Conservation (phyloP, 305 asterid genomes). For the Coffea humblotiana region DNA sequence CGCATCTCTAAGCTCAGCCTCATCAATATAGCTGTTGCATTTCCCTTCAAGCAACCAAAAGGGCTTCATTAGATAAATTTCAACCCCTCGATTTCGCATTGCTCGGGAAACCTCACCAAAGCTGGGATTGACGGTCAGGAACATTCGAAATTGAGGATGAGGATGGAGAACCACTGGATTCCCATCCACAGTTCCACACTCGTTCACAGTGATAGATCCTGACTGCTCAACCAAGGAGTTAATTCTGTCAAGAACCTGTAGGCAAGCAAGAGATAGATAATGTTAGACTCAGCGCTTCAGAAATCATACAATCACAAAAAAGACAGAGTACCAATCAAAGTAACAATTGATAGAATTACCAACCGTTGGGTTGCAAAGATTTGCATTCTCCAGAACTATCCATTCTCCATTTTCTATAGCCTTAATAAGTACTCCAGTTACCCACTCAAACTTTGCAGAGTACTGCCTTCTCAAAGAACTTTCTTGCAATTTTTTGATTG, state of each 20-base stretch:
- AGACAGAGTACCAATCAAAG: not conserved
- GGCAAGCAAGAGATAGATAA: constrained; percentile 22
- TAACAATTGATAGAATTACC: constrained; percentile 22
- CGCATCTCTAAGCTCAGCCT: constrained; percentile 66
- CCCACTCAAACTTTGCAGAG: constrained; percentile 93
- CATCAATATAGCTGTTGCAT: constrained; percentile 33
- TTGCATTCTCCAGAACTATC: constrained; percentile 96
- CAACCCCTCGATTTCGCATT: constrained; percentile 98
- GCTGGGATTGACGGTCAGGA: constrained; percentile 87
- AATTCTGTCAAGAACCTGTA: constrained; percentile 97
- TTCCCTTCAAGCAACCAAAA: constrained; percentile 50
- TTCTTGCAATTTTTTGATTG: constrained; percentile 53
- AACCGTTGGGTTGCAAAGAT: constrained; percentile 99
- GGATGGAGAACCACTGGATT: constrained; percentile 84
- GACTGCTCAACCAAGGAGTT: constrained; percentile 98
- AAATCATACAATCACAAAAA: not conserved
- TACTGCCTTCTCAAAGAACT: constrained; percentile 38
- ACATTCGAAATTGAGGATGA: constrained; percentile 90
- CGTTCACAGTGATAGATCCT: constrained; percentile 91
- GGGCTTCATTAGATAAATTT: constrained; percentile 81
- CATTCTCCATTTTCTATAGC: constrained; percentile 99
- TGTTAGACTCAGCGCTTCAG: not conserved
- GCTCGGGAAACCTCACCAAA: constrained; percentile 98
- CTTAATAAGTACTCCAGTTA: constrained; percentile 78
- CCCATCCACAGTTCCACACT: constrained; percentile 93